Evolutionary conservation across 768 basidiomycete species (phyloP).

Genomic region (Amyloporia xantha): DNA sequence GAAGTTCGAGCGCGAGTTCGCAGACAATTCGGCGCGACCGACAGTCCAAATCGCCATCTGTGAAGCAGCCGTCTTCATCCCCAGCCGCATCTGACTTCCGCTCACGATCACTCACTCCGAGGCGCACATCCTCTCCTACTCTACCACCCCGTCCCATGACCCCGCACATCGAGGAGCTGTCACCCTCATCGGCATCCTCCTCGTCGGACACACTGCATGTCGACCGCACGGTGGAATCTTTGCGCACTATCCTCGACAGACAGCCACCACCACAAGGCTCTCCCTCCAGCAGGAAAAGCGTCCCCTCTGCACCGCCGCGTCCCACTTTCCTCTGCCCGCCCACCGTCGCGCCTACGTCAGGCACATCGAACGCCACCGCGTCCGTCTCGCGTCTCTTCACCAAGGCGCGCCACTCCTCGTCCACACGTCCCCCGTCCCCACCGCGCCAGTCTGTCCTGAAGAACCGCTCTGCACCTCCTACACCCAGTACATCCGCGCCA

Average conservation of each 20-base stretch:
- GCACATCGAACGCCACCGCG: slow-evolving; percentile 73
- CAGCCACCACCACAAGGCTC: slow-evolving; percentile 9
- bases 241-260: slow-evolving; percentile 59
- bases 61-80: slow-evolving; percentile 7
- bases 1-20: slow-evolving; percentile 12
- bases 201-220: slow-evolving; percentile 53
- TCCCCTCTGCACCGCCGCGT: slow-evolving; percentile 31
- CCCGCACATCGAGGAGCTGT: slow-evolving; percentile 50
- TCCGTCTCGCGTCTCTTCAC: slow-evolving; percentile 74
- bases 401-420: slow-evolving; percentile 49
- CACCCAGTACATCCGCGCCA: slow-evolving; percentile 20
- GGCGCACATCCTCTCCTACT: slow-evolving; percentile 17
- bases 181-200: slow-evolving; percentile 43
- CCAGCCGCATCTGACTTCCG: slow-evolving; percentile 6
- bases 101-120: slow-evolving; percentile 27
- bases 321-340: slow-evolving; percentile 42
- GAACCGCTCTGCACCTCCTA: slow-evolving; percentile 28
- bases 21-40: slow-evolving; percentile 9
- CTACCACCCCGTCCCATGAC: slow-evolving; percentile 38
- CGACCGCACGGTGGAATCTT: slow-evolving; percentile 56
- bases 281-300: slow-evolving; percentile 21
- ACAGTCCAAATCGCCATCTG: slow-evolving; percentile 10
- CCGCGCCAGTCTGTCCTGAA: slow-evolving; percentile 47
- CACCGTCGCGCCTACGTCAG: slow-evolving; percentile 41
- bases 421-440: slow-evolving; percentile 56